phyloP scores from a whole-genome alignment of 2,329 filamentous ascomycete genomes.

The Diplodia mutila region DNA sequence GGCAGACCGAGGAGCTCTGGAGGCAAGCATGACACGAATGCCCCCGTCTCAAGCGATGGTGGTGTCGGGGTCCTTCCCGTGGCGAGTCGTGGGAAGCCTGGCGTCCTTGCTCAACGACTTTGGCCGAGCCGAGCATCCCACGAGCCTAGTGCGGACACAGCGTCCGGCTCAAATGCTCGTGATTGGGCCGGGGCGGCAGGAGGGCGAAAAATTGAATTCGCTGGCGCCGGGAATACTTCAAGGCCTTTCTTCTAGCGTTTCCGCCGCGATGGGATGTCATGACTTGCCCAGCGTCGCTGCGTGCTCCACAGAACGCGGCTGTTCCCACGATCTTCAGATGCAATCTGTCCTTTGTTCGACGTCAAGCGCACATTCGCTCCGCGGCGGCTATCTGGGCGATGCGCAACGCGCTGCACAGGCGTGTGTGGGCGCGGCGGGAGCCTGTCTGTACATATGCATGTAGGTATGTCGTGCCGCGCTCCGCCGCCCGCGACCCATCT shows the following conservation, averaged over 20 bases:
- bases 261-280: constrained; percentile 12
- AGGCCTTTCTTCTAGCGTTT: constrained; percentile 10
- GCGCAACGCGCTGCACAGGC: constrained; percentile 16
- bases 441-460: constrained; percentile 26
- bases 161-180: constrained; percentile 16
- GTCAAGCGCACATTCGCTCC: constrained; percentile 19
- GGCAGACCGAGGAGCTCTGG: constrained; percentile 10
- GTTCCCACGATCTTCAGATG: constrained; percentile 22
- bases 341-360: constrained; percentile 22
- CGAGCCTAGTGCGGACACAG: constrained; percentile 10
- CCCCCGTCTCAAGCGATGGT: constrained; percentile 4
- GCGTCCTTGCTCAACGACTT: constrained; percentile 12
- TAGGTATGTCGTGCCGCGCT: constrained; percentile 26
- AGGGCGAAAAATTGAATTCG: constrained; percentile 20
- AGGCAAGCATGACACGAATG: neutral
- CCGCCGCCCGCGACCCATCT: constrained; percentile 14
- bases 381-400: constrained; percentile 20
- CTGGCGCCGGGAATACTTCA: constrained; percentile 22
- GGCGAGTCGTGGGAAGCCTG: constrained; percentile 9
- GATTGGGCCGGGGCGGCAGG: constrained; percentile 12
- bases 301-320: constrained; percentile 12
- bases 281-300: neutral
- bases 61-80: constrained; percentile 7
- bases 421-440: constrained; percentile 24
- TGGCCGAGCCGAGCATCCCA: constrained; percentile 8